These are phyloP conservation scores for Cyclotella distinguenda DNA, from an alignment of 108 stramenopile genomes.

Conservation along the genomic window DNA sequence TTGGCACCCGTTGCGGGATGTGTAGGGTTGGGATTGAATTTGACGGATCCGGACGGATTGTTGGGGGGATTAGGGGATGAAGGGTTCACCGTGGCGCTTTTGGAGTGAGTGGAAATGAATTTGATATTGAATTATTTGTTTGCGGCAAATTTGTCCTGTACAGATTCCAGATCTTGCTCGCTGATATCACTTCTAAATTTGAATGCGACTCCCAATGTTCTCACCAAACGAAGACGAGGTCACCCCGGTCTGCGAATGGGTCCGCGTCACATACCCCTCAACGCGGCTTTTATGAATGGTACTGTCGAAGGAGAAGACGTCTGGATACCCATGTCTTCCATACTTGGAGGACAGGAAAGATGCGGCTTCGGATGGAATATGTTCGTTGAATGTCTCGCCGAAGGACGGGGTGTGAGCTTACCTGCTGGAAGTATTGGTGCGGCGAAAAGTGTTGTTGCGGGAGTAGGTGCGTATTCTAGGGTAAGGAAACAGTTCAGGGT, in stretches of 20 bases:
- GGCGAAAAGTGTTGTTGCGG: slow-evolving; percentile 77
- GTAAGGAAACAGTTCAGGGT: slow-evolving; percentile 98
- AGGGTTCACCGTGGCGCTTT: slow-evolving; percentile 93
- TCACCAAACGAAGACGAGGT: slow-evolving; percentile 84
- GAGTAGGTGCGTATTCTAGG: slow-evolving; percentile 93
- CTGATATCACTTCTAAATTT: too few relatives aligned
- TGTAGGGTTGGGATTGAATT: slow-evolving; percentile 93
- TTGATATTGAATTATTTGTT: too few relatives aligned
- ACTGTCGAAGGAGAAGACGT: slow-evolving; percentile 98
- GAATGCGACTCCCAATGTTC: too few relatives aligned
- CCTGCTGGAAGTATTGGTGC: slow-evolving; percentile 95
- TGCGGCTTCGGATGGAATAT: slow-evolving; percentile 99
- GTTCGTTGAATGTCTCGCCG: slow-evolving; percentile 98
- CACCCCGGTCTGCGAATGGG: slow-evolving; percentile 93
- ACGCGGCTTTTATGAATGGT: slow-evolving; percentile 97
- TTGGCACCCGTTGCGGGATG: slow-evolving; percentile 97
- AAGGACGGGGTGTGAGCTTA: slow-evolving; percentile 95
- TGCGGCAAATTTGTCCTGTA: too few relatives aligned
- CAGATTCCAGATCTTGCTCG: too few relatives aligned
- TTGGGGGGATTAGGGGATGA: slow-evolving; percentile 89
- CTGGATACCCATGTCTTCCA: slow-evolving; percentile 95
- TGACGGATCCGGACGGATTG: slow-evolving; percentile 91
- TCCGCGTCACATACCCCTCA: slow-evolving; percentile 88
- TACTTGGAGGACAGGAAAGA: slow-evolving; percentile 95
- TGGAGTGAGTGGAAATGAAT: slow-evolving; percentile 94